Conservation (phyloP, 2,329 filamentous ascomycete genomes). For the Stachybotrys chlorohalonatus region DNA sequence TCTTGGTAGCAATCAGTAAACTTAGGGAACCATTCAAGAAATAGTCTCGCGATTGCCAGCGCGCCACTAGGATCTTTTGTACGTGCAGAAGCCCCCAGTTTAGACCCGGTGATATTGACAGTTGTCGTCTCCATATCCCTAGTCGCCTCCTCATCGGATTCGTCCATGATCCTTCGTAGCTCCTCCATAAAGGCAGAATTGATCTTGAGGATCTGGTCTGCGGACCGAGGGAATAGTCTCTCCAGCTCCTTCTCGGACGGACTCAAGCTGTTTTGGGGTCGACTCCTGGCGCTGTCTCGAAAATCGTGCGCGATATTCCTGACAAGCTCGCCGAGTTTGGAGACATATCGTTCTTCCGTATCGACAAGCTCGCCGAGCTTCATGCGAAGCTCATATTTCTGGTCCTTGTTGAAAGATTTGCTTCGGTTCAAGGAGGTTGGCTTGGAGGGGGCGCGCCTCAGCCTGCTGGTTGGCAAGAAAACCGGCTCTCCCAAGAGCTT, state of each 20-base stretch:
- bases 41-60: conserved; percentile 66
- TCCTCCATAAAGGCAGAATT: conserved; percentile 75
- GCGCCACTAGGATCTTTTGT: conserved; percentile 69
- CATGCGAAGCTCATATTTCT: conserved; percentile 76
- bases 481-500: conserved; percentile 74
- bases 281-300: conserved; percentile 55
- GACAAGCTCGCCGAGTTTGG: conserved; percentile 77
- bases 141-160: conserved; percentile 72
- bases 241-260: conserved; percentile 60
- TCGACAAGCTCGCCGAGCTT: conserved; percentile 87
- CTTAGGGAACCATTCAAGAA: conserved; percentile 86
- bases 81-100: conserved; percentile 33
- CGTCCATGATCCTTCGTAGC: conserved; percentile 67
- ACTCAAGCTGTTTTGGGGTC: conserved; percentile 53
- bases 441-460: conserved; percentile 80
- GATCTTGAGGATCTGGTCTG: conserved; percentile 71
- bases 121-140: conserved; percentile 60
- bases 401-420: conserved; percentile 67
- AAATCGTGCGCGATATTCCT: conserved; percentile 75
- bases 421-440: conserved; percentile 71
- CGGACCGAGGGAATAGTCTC: conserved; percentile 70
- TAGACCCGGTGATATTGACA: conserved; percentile 29
- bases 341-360: conserved; percentile 89
- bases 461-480: conserved; percentile 76
- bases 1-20: conserved; percentile 88